Evolutionary conservation across 768 basidiomycete species (phyloP), one percentile per base, ranked within the genome.

Genomic region (Lactifluus pinguis): DNA sequence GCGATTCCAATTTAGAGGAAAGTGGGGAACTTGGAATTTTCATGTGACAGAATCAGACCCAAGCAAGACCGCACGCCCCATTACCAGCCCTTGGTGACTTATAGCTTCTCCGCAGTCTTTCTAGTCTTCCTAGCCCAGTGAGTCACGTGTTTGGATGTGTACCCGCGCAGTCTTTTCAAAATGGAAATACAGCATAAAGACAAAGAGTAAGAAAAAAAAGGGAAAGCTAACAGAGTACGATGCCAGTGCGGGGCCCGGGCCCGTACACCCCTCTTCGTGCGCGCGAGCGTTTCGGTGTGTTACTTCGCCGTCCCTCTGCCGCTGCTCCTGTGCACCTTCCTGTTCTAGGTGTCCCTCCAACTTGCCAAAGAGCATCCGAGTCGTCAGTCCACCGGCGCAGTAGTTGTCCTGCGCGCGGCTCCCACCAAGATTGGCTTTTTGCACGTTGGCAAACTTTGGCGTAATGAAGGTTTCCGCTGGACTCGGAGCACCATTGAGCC

Each of bases 321-420:
- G n/a, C 8, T 19, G 44, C 15, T 72, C 69, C 36, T 75, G 77
- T 59, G 65, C 21, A 21, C 10, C 15, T 72, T 69, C 30, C 30
- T 25, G 25, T 25, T 25, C 25, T 2, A 25, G 25, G 25, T n/a
- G 25, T 25, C 25, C 25, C 25, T 25, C 25, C 25, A 25, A 25
- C 25, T 25, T 25, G 25, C 90, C 95, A 66, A 97, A 98, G 48
- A 94, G 81, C 0, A 95, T 25, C 25, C 25, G 25, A 25, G 25
- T 98, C 1, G 94, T 95, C 0, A 92, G 89, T 0, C 93, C 94
- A 0, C 94, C 93, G 0, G 92, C 84, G 49, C 90, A 86, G 74
- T 95, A 97, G 49, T 94, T 81, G 0, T 89, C 86, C n/a, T 79
- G 69, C 76, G 57, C 49, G 25, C 77, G 25, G 25, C 25, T 25